Evolutionary conservation across 306 rosid species (phyloP).

Genomic region (Quercus berberidifolia): DNA sequence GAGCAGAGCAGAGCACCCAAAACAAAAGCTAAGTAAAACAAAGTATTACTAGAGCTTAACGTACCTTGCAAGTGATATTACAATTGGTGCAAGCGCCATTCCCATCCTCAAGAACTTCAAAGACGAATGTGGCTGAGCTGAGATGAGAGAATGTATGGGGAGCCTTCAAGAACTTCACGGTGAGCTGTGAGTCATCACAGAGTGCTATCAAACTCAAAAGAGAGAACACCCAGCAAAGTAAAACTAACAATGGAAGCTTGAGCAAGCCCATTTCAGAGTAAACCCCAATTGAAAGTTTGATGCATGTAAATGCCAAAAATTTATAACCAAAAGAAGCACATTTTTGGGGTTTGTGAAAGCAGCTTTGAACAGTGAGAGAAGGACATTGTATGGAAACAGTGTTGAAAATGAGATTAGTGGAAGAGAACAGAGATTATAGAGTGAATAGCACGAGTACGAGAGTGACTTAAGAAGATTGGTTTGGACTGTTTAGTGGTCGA

Average conservation of each 20-base stretch:
- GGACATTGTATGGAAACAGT: not conserved
- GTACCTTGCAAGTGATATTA: slow-evolving; percentile 77
- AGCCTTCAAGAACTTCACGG: slow-evolving; percentile 67
- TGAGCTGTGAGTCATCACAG: slow-evolving; percentile 43
- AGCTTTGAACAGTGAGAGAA: slow-evolving; percentile 17
- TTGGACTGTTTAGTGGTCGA: slow-evolving; percentile 34
- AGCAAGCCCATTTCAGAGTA: slow-evolving; percentile 50
- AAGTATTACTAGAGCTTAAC: slow-evolving; percentile 12
- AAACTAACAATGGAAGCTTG: slow-evolving; percentile 23
- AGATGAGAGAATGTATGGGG: slow-evolving; percentile 75
- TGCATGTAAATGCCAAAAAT: slow-evolving; percentile 7
- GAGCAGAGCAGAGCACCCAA: not conserved
- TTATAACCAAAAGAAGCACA: slow-evolving; percentile 26
- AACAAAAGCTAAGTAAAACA: not conserved
- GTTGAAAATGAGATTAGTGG: slow-evolving; percentile 13
- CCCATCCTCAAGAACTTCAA: slow-evolving; percentile 42
- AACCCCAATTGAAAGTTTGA: not conserved
- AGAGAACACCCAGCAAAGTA: slow-evolving; percentile 35
- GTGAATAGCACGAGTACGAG: slow-evolving; percentile 18
- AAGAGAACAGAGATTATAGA: slow-evolving; percentile 7
- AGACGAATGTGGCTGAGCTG: slow-evolving; percentile 68
- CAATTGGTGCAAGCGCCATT: slow-evolving; percentile 45
- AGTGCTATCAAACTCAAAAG: slow-evolving; percentile 35
- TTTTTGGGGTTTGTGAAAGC: slow-evolving; percentile 17
- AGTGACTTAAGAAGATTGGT: slow-evolving; percentile 29